phyloP scores from a whole-genome alignment of 352 stramenopile genomes.

The Phytophthora pistaciae region DNA sequence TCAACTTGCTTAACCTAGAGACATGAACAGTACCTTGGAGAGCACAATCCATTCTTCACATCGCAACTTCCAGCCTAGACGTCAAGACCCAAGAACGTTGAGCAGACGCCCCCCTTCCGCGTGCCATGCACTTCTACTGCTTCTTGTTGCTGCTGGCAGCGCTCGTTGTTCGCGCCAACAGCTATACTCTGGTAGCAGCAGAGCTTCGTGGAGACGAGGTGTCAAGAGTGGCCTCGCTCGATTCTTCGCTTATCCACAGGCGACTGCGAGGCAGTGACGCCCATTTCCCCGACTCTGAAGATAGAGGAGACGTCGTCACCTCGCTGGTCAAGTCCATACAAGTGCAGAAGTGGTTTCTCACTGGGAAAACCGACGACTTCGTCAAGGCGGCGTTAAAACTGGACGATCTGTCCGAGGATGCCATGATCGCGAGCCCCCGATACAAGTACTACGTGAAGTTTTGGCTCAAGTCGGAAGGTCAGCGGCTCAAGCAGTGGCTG shows the following conservation, averaged over 20 bases:
- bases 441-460: slow-evolving; percentile 2
- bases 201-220: neutral
- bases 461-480: neutral
- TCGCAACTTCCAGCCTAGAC: neutral
- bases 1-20: too few relatives aligned
- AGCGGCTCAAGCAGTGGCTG: too few relatives aligned
- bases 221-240: neutral
- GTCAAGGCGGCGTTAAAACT: neutral
- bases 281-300: neutral
- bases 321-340: neutral
- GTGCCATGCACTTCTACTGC: neutral
- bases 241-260: neutral
- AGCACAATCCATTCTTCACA: neutral
- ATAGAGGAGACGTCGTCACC: neutral
- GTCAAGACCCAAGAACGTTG: neutral
- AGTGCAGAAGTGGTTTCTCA: neutral
- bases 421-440: neutral
- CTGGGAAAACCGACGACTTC: neutral
- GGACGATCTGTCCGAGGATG: neutral
- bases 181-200: neutral
- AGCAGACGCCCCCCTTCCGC: too few relatives aligned
- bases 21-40: too few relatives aligned
- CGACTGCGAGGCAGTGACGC: neutral
- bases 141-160: neutral
- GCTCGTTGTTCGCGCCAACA: neutral